Conservation (phyloP, 116 monocot species). For the Iris pallida region DNA sequence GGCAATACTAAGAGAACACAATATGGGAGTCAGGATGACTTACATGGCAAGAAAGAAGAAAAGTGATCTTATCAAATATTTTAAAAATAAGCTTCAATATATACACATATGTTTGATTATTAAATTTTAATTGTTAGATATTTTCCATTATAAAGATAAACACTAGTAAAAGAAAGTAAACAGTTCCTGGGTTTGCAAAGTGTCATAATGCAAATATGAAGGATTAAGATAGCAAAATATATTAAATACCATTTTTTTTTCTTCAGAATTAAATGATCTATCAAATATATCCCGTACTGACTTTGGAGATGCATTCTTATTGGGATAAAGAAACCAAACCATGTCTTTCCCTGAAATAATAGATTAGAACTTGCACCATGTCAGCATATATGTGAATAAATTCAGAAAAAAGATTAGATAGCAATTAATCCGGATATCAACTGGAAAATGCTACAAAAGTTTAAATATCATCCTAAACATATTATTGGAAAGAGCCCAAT, state of each 20-base stretch:
- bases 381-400: background rate
- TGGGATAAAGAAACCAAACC: slow-evolving; percentile 85
- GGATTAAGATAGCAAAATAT: background rate
- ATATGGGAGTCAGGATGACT: too few species aligned
- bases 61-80: too few species aligned
- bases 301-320: slow-evolving; percentile 44
- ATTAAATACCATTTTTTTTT: slow-evolving; percentile 17
- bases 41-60: too few species aligned
- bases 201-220: background rate
- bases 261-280: slow-evolving; percentile 12
- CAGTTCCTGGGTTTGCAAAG: background rate
- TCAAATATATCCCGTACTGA: slow-evolving; percentile 54
- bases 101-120: too few species aligned
- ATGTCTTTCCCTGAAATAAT: slow-evolving; percentile 54
- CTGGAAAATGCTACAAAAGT: background rate
- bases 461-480: background rate
- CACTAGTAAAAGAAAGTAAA: background rate
- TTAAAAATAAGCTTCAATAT: too few species aligned
- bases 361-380: background rate
- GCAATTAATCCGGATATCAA: background rate
- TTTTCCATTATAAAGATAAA: background rate
- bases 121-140: too few species aligned
- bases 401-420: background rate
- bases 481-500: too few species aligned
- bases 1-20: too few species aligned